Evolutionary conservation across 176 grass and related monocot genomes (phyloP), one percentile per base, ranked within the genome.

Genomic region (Poa annua): DNA sequence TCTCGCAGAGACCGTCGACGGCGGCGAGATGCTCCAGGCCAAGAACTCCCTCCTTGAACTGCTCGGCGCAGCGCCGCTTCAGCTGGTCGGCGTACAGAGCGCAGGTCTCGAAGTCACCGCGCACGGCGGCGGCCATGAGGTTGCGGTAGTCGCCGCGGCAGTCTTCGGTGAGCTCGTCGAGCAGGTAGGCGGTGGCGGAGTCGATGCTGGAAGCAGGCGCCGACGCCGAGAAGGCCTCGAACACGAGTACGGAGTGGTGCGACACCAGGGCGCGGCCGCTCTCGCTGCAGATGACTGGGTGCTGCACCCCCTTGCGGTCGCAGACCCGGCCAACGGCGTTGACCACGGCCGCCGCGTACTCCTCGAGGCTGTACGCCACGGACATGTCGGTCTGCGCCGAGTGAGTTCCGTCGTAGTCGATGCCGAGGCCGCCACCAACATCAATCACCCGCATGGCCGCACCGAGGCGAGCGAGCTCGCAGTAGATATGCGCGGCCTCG

Each of bases 201-300:
- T 96, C 90, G 3, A 90, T 50, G 48, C 35, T 70, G 14, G 70
- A 32, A 49, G 65, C 82, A 0, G 86, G 76, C 26, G 76, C 64
- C 49, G 78, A 71, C 16, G 83, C 86, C 0, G 92, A 97, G 75
- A 97, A 88, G 67, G 95, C 92, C 81, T 97, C 95, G 78, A 97
- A 97, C 14, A 97, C 88, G 2, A 97, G 88, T 56, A 97, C 95
- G 0, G 95, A 97, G 78, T 97, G 95, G 90, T 97, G 95, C 3
- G 95, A 97, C 82, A 97, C 95, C 71, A 97, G 87, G 21, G 95
- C 95, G 25, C 95, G 92, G 33, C 95, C 95, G 65, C 92, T 94
- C 79, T 97, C 95, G 78, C 95, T 97, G 92, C 95, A 97, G 69
- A 97, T 76, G 72, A 94, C 74, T 11, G 95, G 95, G 68, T 97